Evolutionary conservation across 2,329 filamentous ascomycete genomes (phyloP), one percentile per base, ranked within the genome.

Genomic region (Colletotrichum camelliae): DNA sequence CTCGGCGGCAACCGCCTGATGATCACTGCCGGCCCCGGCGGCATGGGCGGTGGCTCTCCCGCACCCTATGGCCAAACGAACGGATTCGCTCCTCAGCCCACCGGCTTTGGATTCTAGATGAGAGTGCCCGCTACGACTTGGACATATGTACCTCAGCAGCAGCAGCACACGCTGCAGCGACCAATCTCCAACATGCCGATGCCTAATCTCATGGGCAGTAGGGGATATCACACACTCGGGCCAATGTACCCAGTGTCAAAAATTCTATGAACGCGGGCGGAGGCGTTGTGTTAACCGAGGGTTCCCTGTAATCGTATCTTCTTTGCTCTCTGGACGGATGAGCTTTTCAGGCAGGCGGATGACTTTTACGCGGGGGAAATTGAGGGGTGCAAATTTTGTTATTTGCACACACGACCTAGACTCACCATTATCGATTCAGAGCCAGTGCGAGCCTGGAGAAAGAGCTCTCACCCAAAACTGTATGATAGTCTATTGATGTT

Each of bases 1-100:
- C 91, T 99, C 31, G 96, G 96, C 70, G 94, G 92, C 77, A 94
- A 93, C 78, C 93, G 97, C 69, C 91, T 99, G 68, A 98, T 99
- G 96, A 94, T 99, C 80, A 99, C 97, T 48, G 96, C 97, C 81
- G 97, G 96, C 12, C 95, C 96, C 29, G 88, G 89, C 82, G 85
- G 88, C 78, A 81, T 81, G 72, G 84, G 81, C 71, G 84, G 83
- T 60, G 85, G 86, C 82, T 91, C 93, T 71, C 93, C 94, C 12
- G 91, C 91, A 67, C 92, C 94, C 5, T 97, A 93, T 81, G 91
- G 90, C 65, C 95, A 97, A 82, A 89, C 95, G 27, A 98, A 98
- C 82, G 96, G 96, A 73, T 95, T 98, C 81, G 93, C 94, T 75
- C 94, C 96, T 74, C 96, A 98, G 88, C 91, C 94, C 68, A 98